A percentile compares a stretch with the other conserved stretches of the same genome.
Conservation (phyloP, 2,329 filamentous ascomycete species). For the Colletotrichum simmondsii region DNA sequence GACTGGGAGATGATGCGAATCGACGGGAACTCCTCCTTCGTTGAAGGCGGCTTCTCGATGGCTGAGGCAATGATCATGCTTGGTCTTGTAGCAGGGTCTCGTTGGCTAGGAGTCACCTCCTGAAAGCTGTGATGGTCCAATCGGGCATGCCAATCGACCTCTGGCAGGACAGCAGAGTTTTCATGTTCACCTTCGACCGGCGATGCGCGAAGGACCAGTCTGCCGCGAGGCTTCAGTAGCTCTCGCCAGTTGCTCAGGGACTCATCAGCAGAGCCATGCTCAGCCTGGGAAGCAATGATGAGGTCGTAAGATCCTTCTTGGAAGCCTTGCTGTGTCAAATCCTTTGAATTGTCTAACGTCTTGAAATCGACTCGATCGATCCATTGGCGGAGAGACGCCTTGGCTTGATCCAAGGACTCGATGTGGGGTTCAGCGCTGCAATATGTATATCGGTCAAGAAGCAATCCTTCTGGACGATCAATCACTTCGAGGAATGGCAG, state of each 20-base stretch:
- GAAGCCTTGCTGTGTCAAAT: conserved; percentile 43
- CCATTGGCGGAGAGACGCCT: not conserved
- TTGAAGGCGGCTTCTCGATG: not conserved
- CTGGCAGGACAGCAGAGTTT: conserved; percentile 28
- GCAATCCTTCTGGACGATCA: not conserved
- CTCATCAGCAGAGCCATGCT: conserved; percentile 36
- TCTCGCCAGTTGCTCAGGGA: conserved; percentile 38
- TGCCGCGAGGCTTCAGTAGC: conserved; percentile 45
- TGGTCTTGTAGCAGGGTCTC: not conserved
- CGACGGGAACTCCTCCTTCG: not conserved
- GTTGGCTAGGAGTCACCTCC: not conserved
- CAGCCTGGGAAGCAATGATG: conserved; percentile 42
- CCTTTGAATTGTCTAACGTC: conserved; percentile 45
- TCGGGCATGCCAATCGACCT: not conserved
- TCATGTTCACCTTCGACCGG: conserved; percentile 25
- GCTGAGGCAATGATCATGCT: not conserved
- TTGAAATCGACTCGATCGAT: conserved; percentile 35
- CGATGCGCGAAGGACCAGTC: conserved; percentile 32
- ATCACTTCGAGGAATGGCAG: conserved; percentile 42
- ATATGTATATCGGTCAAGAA: conserved; percentile 35
- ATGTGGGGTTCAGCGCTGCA: conserved; percentile 42
- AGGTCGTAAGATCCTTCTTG: conserved; percentile 40
- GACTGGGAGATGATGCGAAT: not conserved
- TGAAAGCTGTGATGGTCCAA: not conserved
- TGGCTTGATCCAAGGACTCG: conserved; percentile 37